Evolutionary conservation across 495 filamentous ascomycete genomes (phyloP), one percentile per base, ranked within the genome.

Genomic region (Chaetomium cochliodes): DNA sequence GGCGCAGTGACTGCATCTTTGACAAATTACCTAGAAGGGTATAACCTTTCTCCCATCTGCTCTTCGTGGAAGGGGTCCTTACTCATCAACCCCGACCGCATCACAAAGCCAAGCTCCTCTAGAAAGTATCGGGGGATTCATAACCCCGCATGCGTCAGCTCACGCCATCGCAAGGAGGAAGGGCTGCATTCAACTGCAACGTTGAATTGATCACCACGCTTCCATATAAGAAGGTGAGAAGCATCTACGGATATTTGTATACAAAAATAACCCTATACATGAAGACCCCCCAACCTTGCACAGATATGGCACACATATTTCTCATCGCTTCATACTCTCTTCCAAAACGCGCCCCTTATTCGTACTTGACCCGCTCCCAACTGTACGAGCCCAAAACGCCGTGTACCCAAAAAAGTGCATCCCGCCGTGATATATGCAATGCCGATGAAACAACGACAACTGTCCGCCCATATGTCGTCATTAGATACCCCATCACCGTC

Each of bases 371-470:
- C 44, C 44, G 46, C 47, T 39, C 58, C 18, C 18, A 51, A 26
- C n/a, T 12, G 9, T 25, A 51, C 9, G 44, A 33, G 11, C 46
- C 59, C 47, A 20, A 44, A 62, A 62, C 59, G 59, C 59, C 59
- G 49, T 62, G 30, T 62, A 53, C 49, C 59, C 47, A 53, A 62
- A 62, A 26, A 62, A 26, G 18, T 44, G 49, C 30, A 23, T 42
- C 47, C 59, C 46, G 46, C 59, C 59, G 59, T 62, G 47, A 53
- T 51, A 51, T 37, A 37, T 52, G 59, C 59, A 62, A 53, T 62
- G 49, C 47, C 49, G 22, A 60, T 15, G 16, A 50, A 53, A 12
- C 59, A 42, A 42, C 59, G 37, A 42, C 47, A 52, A 5, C 20
- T 20, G 47, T 4, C 46, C 28, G 58, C 58, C 58, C 58, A 60